Conservation (phyloP, 495 filamentous ascomycete genomes). For the Penicillium verhagenii region DNA sequence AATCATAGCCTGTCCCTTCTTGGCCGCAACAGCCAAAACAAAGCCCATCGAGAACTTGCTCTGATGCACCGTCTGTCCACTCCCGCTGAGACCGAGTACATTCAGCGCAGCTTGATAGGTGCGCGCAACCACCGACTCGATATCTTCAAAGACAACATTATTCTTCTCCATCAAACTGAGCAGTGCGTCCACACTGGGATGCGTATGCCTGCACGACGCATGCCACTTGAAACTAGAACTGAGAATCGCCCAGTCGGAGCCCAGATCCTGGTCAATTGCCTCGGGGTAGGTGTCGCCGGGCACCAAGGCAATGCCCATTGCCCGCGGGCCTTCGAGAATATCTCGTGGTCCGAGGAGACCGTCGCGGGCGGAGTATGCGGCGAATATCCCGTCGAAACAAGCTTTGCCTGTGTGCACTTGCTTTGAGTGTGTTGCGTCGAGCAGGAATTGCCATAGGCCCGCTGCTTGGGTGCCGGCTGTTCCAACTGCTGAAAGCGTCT, state of each 20-base stretch:
- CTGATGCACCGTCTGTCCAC: conserved; percentile 35
- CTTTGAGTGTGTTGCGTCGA: conserved; percentile 38
- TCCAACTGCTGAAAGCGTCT: conserved; percentile 32
- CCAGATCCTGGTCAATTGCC: conserved; percentile 31
- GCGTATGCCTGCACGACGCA: conserved; percentile 37
- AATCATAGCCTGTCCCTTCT: conserved; percentile 36
- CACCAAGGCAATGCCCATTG: conserved; percentile 32
- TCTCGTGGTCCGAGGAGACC: conserved; percentile 33
- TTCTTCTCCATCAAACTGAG: conserved; percentile 32
- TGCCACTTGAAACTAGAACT: conserved; percentile 40
- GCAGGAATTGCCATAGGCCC: conserved; percentile 38
- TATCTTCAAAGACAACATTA: conserved; percentile 27
- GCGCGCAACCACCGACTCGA: conserved; percentile 25
- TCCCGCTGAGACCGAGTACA: conserved; percentile 30
- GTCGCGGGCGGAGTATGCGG: conserved; percentile 30
- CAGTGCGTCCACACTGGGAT: conserved; percentile 36
- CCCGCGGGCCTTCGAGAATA: conserved; percentile 35
- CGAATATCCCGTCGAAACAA: conserved; percentile 38
- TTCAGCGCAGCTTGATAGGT: conserved; percentile 37
- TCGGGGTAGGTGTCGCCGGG: conserved; percentile 25
- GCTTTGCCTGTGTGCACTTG: conserved; percentile 39
- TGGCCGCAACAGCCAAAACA: conserved; percentile 37
- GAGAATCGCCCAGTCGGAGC: conserved; percentile 25
- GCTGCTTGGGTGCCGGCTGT: conserved; percentile 40
- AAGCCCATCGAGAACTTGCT: conserved; percentile 43